phyloP scores from a whole-genome alignment of 2,329 filamentous ascomycete genomes.

The Alternaria longipes region DNA sequence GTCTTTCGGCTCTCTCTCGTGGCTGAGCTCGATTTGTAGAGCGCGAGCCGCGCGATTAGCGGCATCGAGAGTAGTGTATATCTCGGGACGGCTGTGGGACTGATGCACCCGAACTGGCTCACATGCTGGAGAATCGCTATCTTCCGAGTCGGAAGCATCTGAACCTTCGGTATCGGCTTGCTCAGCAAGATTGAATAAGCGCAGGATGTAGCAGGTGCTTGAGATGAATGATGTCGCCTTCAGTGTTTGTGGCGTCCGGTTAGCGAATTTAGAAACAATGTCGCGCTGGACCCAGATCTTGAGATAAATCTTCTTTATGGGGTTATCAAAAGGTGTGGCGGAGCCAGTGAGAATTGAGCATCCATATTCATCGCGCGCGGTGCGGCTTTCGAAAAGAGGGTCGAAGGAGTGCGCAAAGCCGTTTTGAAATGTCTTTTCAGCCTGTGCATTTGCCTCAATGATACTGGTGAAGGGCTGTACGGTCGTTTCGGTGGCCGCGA shows the following conservation, averaged over 20 bases:
- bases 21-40: conserved; percentile 39
- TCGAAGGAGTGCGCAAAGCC: conserved; percentile 7
- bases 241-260: conserved; percentile 6
- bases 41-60: conserved; percentile 40
- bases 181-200: conserved; percentile 29
- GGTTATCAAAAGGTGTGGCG: conserved; percentile 22
- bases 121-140: not conserved
- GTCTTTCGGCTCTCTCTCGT: conserved; percentile 20
- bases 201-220: conserved; percentile 33
- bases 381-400: conserved; percentile 15
- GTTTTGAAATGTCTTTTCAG: conserved; percentile 18
- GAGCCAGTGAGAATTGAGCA: conserved; percentile 15
- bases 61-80: conserved; percentile 33
- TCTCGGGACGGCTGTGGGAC: conserved; percentile 22
- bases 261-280: conserved; percentile 20
- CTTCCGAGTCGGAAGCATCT: not conserved
- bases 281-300: conserved; percentile 33
- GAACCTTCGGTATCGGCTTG: conserved; percentile 2
- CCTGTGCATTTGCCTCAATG: conserved; percentile 29
- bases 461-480: conserved; percentile 20
- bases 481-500: conserved; percentile 9
- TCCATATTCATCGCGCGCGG: conserved; percentile 20
- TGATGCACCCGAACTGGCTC: conserved; percentile 17
- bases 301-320: conserved; percentile 13
- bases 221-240: conserved; percentile 22